Percentiles rank a stretch among this genome's conserved stretches.
phyloP scores from a whole-genome alignment of 2,329 filamentous ascomycete species.

The Colletotrichum tropicicola region DNA sequence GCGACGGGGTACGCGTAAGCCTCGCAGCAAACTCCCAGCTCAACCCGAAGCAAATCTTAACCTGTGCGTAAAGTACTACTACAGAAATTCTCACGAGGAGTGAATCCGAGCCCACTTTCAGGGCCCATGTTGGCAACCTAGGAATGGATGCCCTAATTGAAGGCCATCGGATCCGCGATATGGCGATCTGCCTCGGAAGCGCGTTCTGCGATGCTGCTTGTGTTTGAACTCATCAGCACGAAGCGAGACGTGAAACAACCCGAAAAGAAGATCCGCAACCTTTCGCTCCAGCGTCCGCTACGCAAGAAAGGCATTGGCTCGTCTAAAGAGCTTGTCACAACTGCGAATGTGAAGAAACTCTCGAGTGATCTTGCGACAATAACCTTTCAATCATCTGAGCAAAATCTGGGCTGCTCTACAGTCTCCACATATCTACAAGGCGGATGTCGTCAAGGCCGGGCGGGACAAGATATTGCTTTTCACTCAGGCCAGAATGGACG shows the following conservation, averaged over 20 bases:
- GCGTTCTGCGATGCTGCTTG: slow-evolving; percentile 4
- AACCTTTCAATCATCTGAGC: not conserved
- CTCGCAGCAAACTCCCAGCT: not conserved
- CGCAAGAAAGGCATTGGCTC: too few species aligned
- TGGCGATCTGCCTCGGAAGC: not conserved
- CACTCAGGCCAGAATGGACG: not conserved
- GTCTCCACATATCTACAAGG: not conserved
- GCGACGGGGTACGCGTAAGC: too few species aligned
- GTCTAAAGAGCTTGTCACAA: not conserved
- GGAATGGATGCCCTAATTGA: not conserved
- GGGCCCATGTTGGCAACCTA: not conserved
- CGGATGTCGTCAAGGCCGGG: not conserved
- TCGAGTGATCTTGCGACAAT: not conserved
- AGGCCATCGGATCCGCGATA: not conserved
- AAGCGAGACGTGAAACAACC: not conserved
- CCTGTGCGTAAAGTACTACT: not conserved
- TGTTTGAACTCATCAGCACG: not conserved
- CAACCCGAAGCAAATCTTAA: not conserved
- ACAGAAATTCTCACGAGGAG: not conserved
- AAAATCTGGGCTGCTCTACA: not conserved
- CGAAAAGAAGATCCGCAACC: not conserved
- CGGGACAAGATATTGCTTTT: not conserved
- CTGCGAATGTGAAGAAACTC: not conserved
- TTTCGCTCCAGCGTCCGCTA: not conserved
- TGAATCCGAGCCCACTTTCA: not conserved